Evolutionary conservation across 1,284 basidiomycete genomes (phyloP).

Genomic region (Ceratorhiza oryzae-sativae): DNA sequence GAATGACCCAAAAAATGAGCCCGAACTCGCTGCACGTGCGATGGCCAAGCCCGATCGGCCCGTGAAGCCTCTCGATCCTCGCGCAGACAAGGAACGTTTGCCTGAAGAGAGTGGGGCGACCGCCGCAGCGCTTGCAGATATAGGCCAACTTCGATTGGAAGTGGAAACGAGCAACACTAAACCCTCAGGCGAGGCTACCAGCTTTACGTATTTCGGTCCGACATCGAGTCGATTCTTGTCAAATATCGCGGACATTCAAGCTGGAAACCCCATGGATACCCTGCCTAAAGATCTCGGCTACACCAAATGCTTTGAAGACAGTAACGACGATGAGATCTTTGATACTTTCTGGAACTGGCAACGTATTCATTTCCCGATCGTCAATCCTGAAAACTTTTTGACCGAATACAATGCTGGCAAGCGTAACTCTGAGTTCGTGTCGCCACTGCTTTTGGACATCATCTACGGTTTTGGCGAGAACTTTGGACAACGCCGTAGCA

Average conservation of each 20-base stretch:
- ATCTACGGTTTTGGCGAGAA: conserved; percentile 33
- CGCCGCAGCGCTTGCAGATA: conserved; percentile 22
- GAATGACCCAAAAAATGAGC: conserved; percentile 9
- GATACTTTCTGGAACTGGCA: conserved; percentile 32
- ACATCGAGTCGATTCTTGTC: conserved; percentile 36
- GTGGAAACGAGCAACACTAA: conserved; percentile 3
- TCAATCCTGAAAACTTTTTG: conserved; percentile 5
- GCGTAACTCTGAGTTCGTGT: conserved; percentile 35
- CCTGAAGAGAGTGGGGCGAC: conserved; percentile 33
- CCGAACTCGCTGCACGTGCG: conserved; percentile 7
- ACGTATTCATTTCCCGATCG: conserved; percentile 32
- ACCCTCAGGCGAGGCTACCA: conserved; percentile 7
- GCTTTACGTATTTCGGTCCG: conserved; percentile 32
- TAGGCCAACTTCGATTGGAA: conserved; percentile 21
- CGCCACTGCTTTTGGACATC: conserved; percentile 24
- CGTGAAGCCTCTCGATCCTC: conserved; percentile 22
- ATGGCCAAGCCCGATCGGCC: background rate
- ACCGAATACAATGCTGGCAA: conserved; percentile 26
- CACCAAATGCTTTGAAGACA: conserved; percentile 11
- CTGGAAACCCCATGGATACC: conserved; percentile 22
- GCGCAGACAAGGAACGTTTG: conserved; percentile 19
- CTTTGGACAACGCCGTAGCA: conserved; percentile 5
- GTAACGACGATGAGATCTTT: conserved; percentile 16
- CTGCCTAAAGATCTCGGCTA: conserved; percentile 19
- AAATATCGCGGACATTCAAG: conserved; percentile 27